Base-by-base conservation (phyloP, 2,329 filamentous ascomycete species). In the Onygena corvina region DNA sequence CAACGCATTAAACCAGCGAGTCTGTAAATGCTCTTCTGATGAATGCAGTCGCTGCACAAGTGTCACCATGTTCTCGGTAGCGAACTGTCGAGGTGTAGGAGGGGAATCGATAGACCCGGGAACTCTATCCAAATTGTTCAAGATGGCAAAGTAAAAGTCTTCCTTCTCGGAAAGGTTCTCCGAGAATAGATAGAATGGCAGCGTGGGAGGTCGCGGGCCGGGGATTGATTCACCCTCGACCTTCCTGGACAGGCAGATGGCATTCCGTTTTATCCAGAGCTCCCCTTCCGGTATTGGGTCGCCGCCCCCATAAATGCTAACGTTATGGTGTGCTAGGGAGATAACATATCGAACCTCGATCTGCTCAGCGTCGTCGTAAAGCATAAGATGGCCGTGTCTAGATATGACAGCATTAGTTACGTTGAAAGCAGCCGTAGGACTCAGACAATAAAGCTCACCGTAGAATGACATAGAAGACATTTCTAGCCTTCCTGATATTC, bases 131-230 rank as follows among this genome's bases (percentile, higher is more conserved):
- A 94, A 85, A 55, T 89, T 93, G 58, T 82, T 81, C 33, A 98
- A 72, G 57, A 98, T 73, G 9, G 90, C 85, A 66, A 94, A 90
- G 65, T 98, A 98, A 67, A 98, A 96, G 63, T 98, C 92, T 66
- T 98, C 92, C 65, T 98, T 98, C 42, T 92, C 87, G 0, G 89
- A 94, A 63, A 86, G 86, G 60, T 93, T 94, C 57, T 96, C 88
- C 0, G 86, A 93, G 66, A 96, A 98, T 3, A 98, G 73, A 61
- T 82, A 96, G 68, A 95, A 96, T 0, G 92, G 88, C 57, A 86
- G 89, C 4, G 86, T 81, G 2, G 76, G 61, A 29, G 50, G 42
- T 33, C 44, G 52, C 14, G 51, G 47, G 12, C 77, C 74, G 2
- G 74, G 69, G 23, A 74, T 58, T 29, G 82, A 78, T 21, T 70